Conservation (phyloP, 306 rosid genomes). For the Boehmeria nivea region DNA sequence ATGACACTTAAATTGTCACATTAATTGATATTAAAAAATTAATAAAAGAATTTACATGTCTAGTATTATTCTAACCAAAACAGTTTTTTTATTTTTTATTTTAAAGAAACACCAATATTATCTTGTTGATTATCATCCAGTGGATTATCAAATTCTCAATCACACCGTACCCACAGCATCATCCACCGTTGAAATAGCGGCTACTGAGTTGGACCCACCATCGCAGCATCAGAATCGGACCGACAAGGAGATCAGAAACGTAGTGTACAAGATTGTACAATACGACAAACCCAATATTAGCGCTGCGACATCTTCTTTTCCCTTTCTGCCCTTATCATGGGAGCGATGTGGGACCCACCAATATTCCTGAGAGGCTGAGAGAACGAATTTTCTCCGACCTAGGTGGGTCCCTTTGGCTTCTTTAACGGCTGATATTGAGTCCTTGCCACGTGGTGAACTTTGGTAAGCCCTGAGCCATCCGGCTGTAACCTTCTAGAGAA, state of each 20-base stretch:
- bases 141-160: no score
- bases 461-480: not conserved
- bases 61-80: no score
- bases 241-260: not conserved
- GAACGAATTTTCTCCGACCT: no score
- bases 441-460: not conserved
- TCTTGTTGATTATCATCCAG: no score
- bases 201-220: not conserved
- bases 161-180: not conserved
- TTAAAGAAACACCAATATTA: no score
- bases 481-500: not conserved
- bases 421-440: not conserved
- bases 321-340: conserved; percentile 18
- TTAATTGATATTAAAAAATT: no score
- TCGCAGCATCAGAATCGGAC: not conserved
- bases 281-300: conserved; percentile 1
- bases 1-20: no score
- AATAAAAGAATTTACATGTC: no score
- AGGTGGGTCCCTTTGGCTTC: no score
- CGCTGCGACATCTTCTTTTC: not conserved
- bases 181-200: conserved; percentile 15
- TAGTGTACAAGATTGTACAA: not conserved
- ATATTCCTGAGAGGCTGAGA: no score
- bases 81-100: not conserved
- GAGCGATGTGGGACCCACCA: no score